A percentile compares a stretch with the other conserved stretches of the same genome.
These are phyloP conservation scores for Rhodotorula mucilaginosa DNA, from an alignment of 1,284 basidiomycete species.

Conservation along the genomic window DNA sequence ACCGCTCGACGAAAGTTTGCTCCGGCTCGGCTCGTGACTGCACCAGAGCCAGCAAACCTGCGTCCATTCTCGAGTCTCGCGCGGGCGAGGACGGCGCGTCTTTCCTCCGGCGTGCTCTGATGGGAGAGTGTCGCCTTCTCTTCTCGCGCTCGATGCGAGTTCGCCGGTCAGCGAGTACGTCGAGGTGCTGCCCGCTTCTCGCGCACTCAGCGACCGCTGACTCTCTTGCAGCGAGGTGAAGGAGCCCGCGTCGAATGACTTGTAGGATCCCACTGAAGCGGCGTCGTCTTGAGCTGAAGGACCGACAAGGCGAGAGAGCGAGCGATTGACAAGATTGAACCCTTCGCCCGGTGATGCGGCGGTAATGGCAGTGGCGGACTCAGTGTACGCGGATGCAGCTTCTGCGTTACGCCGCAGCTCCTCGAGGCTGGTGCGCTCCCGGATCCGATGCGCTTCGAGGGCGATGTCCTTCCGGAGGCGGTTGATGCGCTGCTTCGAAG, in stretches of 20 bases:
- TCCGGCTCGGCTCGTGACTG: background rate
- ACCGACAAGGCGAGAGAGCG: background rate
- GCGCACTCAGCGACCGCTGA: background rate
- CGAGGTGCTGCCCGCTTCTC: background rate
- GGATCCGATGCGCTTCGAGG: conserved; percentile 22
- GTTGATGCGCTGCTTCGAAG: conserved; percentile 15
- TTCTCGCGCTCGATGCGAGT: background rate
- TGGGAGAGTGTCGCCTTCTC: conserved; percentile 4
- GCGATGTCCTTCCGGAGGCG: conserved; percentile 37
- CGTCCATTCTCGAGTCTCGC: conserved; percentile 37
- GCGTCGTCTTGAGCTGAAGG: background rate
- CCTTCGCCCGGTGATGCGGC: background rate
- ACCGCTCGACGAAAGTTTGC: conserved; percentile 5
- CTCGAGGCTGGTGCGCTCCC: conserved; percentile 15
- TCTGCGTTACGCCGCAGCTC: conserved; percentile 5
- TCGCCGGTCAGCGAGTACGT: background rate
- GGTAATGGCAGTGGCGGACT: background rate
- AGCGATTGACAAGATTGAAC: background rate
- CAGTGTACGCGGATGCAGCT: background rate
- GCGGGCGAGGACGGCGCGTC: conserved; percentile 16
- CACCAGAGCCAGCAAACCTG: conserved; percentile 37
- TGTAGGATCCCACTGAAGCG: background rate
- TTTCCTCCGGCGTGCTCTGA: conserved; percentile 1
- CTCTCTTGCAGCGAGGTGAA: background rate
- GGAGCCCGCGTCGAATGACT: background rate